Conservation (phyloP, 352 stramenopile species). For the Globisporangium spinosum region DNA sequence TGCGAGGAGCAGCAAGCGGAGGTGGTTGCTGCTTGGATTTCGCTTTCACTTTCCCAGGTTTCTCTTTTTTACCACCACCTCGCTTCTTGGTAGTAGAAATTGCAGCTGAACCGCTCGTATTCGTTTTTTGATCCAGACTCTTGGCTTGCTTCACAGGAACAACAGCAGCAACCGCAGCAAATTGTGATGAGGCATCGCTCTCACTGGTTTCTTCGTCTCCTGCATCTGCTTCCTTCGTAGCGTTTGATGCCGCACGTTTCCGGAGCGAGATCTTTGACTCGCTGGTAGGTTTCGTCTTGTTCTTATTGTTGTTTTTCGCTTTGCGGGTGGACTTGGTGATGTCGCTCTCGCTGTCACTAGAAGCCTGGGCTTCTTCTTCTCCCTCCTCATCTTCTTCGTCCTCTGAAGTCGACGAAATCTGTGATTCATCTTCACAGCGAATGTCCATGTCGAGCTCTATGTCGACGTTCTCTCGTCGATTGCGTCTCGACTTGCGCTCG, state of each 20-base stretch:
- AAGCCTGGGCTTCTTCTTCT: slow-evolving; percentile 18
- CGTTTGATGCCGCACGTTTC: background rate
- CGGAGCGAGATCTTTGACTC: background rate
- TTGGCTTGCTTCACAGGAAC: background rate
- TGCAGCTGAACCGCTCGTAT: background rate
- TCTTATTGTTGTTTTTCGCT: background rate
- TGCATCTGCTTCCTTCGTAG: background rate
- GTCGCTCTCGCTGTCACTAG: background rate
- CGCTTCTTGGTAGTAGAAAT: background rate
- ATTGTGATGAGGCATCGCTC: background rate
- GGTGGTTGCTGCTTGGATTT: background rate
- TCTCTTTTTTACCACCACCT: background rate
- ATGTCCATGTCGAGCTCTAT: slow-evolving; percentile 61
- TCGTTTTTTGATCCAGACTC: background rate
- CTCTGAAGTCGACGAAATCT: slow-evolving; percentile 4
- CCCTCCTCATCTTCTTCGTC: slow-evolving; percentile 7
- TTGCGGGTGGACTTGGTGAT: background rate
- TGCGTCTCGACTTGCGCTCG: slow-evolving; percentile 34
- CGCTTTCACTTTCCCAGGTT: background rate
- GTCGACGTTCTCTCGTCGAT: slow-evolving; percentile 35
- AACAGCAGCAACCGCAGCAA: background rate
- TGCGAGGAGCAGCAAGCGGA: background rate
- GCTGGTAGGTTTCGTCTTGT: background rate
- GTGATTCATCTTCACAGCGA: slow-evolving; percentile 18
- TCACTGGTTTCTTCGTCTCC: background rate